Base-by-base conservation (phyloP, 176 grass and related monocot genomes). In the Oryza brachyantha region DNA sequence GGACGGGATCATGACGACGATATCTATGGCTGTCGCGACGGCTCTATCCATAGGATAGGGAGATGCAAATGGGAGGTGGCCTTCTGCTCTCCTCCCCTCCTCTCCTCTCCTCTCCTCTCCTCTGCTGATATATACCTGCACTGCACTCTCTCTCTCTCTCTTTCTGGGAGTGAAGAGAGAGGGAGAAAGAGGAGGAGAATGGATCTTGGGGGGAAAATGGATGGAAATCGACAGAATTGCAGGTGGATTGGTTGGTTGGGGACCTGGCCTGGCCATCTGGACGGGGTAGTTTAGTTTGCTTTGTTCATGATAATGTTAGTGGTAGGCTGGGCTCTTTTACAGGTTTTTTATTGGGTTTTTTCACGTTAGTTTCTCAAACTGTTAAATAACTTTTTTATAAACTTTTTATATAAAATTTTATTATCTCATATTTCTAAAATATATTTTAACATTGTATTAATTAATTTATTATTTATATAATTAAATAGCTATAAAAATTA, bases 11-110 rank as follows among this genome's bases (percentile, higher is more conserved):
- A 84, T 76, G 80, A 68, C 70, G 70, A 88, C 2, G 57, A 89
- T 84, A 68, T 84, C 86, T 89, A 70, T 42, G 86, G 86, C 81
- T 89, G 76, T 80, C 75, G 81, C 77, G 64, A 43, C 42, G 36
- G 81, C 71, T 89, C 81, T 89, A 89, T 89, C 86, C 81, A 81
- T 74, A 83, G 57, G 58, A 79, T 32, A 27, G 27, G 14, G 35
- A 27, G 31, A 29, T 27, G 55, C 57, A 54, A 76, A 67, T 29
- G 70, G 79, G 71, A 74, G 40, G 63, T 83, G 43, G 68, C 31
- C 69, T 40, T 46, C 31, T 65, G 61, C 29, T 68, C 27, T 61
- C 2, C 61, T 28, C 73, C 62, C 37, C 64, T 63, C 74, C 77
- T 59, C 39, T 25, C 28, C 52, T 1, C 43, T 16, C 9, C 67